Evolutionary conservation across 208 protist species (phyloP).

Genomic region (Trypanosoma vivax): DNA sequence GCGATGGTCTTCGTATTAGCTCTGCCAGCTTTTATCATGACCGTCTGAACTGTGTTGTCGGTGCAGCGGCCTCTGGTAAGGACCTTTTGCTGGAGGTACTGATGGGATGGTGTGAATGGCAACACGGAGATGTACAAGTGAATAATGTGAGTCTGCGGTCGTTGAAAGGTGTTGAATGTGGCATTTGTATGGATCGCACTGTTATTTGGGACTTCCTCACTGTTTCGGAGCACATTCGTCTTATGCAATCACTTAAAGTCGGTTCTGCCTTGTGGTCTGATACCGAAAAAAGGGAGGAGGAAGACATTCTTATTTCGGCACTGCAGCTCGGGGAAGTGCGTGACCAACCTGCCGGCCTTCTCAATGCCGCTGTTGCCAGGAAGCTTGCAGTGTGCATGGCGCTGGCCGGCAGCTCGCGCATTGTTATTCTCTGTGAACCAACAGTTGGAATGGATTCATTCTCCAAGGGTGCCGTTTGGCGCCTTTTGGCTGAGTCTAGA

Average conservation of each 20-base stretch:
- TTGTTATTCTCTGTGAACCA: constrained; percentile 33
- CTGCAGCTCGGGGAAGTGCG: constrained; percentile 18
- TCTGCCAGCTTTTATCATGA: constrained; percentile 14
- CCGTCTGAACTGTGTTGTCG: constrained; percentile 19
- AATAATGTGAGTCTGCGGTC: constrained; percentile 4
- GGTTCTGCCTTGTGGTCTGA: constrained; percentile 3
- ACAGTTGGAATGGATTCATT: constrained; percentile 39
- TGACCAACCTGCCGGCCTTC: not conserved
- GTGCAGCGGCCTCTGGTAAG: constrained; percentile 6
- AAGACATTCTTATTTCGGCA: constrained; percentile 8
- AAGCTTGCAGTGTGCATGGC: constrained; percentile 33
- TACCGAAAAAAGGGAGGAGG: not conserved
- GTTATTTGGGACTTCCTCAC: constrained; percentile 77
- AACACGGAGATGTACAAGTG: constrained; percentile 1
- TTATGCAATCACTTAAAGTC: constrained; percentile 63
- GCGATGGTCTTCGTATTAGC: not conserved
- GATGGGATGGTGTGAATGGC: constrained; percentile 3
- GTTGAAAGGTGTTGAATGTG: constrained; percentile 24
- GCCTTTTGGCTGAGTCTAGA: constrained; percentile 33
- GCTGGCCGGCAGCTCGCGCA: constrained; percentile 23
- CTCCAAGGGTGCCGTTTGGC: constrained; percentile 45
- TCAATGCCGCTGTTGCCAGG: constrained; percentile 24
- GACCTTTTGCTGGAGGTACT: constrained; percentile 9
- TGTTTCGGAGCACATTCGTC: constrained; percentile 57
- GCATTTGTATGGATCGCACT: constrained; percentile 77